Base-by-base conservation (phyloP, 371 early-diverging fungal genomes). In the Vairimorpha necatrix region DNA sequence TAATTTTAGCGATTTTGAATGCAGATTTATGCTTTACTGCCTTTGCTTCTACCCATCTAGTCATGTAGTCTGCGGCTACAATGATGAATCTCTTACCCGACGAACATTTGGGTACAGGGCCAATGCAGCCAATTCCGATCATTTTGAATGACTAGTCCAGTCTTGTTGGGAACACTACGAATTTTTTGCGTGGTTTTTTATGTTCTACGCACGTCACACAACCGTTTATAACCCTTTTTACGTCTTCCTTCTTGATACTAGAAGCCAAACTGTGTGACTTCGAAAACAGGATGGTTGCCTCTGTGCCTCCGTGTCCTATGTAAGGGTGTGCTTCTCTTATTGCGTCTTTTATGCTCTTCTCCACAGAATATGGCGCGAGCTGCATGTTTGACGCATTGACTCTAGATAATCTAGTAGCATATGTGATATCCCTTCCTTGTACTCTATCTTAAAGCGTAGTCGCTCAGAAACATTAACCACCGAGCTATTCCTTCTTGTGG, bases 71-170 rank as follows among this genome's bases (percentile, higher is more conserved):
- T n/a, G n/a, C n/a, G n/a, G n/a, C n/a, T n/a, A n/a, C n/a, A n/a
- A n/a, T n/a, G n/a, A n/a, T n/a, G n/a, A 78, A 86, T 6, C 42
- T 75, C 66, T 86, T 86, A 0, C 80, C 80, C 0, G 47, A 2
- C 11, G 56, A 20, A 0, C 80, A 79, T 9, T 50, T 36, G 0
- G 80, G 80, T 14, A 85, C 65, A 0, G 67, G 80, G 13, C 85
- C 86, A 36, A 87, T 76, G n/a, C n/a, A n/a, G n/a, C n/a, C n/a
- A n/a, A 86, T 48, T 0, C 77, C 82, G 82, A 9, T 72, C 22
- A 9, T 81, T 48, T 72, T 85, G 86, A 0, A 81, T 74, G 1
- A 1, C 18, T 16, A 11, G 4, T 16, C 72, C 16, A 42, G 16
- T 42, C 7, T 11, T 42, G 42, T 16, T 42, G 42, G 16, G 16